Evolutionary conservation across 2,329 filamentous ascomycete species (phyloP).

Genomic region (Microdochium trichocladiopsis): DNA sequence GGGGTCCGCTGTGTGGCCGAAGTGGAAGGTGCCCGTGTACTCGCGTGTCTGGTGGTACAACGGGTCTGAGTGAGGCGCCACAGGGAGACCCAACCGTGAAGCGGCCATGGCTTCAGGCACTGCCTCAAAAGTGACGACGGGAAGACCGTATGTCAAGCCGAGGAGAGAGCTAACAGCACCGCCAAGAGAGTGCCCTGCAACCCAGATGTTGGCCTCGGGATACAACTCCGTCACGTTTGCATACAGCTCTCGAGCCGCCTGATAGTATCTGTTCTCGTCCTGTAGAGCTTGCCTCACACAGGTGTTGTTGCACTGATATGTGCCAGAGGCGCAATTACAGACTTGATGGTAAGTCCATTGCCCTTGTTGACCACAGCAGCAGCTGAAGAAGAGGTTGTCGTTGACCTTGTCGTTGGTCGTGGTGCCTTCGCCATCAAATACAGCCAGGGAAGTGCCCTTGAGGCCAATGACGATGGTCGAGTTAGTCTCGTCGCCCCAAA

Average conservation of each 20-base stretch:
- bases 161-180: constrained; percentile 84
- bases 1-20: constrained; percentile 93
- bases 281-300: constrained; percentile 71
- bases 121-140: constrained; percentile 88
- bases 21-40: constrained; percentile 77
- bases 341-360: constrained; percentile 87
- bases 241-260: constrained; percentile 81
- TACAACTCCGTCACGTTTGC: constrained; percentile 88
- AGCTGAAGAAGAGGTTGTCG: constrained; percentile 96
- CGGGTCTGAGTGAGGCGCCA: constrained; percentile 71
- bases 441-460: constrained; percentile 83
- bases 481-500: constrained; percentile 83
- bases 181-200: constrained; percentile 87
- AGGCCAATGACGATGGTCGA: constrained; percentile 84
- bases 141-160: constrained; percentile 83
- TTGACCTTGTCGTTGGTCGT: constrained; percentile 97
- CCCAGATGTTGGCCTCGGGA: constrained; percentile 77
- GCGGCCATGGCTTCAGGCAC: constrained; percentile 87
- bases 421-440: constrained; percentile 95
- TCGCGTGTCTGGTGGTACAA: constrained; percentile 62
- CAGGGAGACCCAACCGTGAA: constrained; percentile 74
- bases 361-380: constrained; percentile 91
- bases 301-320: constrained; percentile 87
- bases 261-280: constrained; percentile 87
- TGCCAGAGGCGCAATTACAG: constrained; percentile 83